These are phyloP conservation scores for Xylariomycetidae sp. DNA, from an alignment of 2,329 filamentous ascomycete genomes.

Conservation along the genomic window DNA sequence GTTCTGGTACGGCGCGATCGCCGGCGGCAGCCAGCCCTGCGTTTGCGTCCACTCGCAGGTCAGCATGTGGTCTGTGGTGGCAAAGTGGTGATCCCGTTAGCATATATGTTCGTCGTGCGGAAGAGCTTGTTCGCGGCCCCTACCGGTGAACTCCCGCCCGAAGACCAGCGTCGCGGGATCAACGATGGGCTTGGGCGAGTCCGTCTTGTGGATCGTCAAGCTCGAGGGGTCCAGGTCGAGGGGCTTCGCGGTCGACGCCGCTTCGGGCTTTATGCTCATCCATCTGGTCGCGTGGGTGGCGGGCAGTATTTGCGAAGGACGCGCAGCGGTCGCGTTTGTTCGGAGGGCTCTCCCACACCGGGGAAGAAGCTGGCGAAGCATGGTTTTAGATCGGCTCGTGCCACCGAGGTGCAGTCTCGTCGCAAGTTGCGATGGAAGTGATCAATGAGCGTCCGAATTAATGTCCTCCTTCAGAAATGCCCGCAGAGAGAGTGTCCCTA, in stretches of 20 bases:
- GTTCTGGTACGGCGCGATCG: constrained; percentile 92
- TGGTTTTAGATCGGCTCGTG: too few species aligned
- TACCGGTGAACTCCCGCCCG: constrained; percentile 85
- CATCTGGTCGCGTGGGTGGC: constrained; percentile 31
- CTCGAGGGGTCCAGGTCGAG: constrained; percentile 70
- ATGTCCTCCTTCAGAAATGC: too few species aligned
- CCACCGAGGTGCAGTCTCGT: too few species aligned
- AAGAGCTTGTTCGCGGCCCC: constrained; percentile 8
- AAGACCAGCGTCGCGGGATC: constrained; percentile 83
- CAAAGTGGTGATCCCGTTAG: background rate
- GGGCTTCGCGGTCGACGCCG: constrained; percentile 46
- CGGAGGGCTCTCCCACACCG: constrained; percentile 33
- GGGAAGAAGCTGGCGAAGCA: constrained; percentile 41
- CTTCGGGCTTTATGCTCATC: constrained; percentile 49
- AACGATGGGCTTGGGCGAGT: constrained; percentile 64
- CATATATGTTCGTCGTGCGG: background rate
- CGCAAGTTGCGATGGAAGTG: too few species aligned
- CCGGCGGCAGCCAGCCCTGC: constrained; percentile 75
- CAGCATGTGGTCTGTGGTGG: constrained; percentile 82
- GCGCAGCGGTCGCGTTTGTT: constrained; percentile 22
- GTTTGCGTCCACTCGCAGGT: constrained; percentile 85
- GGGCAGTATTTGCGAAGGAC: constrained; percentile 25
- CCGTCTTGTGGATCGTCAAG: constrained; percentile 68
- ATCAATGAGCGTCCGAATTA: too few species aligned
- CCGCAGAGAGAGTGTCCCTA: too few species aligned